phyloP scores from a whole-genome alignment of 2,329 filamentous ascomycete genomes.

The Plectosphaerella cucumerina region DNA sequence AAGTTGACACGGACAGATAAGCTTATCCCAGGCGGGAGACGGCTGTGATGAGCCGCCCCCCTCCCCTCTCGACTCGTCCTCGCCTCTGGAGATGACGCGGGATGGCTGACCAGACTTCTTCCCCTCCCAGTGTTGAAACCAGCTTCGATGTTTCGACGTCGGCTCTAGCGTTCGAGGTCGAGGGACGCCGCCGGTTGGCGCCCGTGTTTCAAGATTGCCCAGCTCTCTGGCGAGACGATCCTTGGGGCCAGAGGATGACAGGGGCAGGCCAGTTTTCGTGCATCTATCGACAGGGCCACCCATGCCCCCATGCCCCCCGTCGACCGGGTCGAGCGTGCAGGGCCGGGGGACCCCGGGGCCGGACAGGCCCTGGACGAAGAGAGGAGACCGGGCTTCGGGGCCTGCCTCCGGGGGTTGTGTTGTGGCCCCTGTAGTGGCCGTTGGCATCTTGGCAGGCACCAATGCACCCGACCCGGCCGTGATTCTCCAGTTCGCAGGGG shows the following conservation, averaged over 20 bases:
- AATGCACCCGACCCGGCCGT: too few species aligned
- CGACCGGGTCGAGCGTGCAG: too few species aligned
- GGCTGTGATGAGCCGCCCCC: too few species aligned
- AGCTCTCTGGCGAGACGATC: not conserved
- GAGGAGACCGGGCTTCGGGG: not conserved
- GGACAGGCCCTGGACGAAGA: not conserved
- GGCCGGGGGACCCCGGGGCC: not conserved
- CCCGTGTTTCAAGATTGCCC: constrained; percentile 1
- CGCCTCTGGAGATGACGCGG: not conserved
- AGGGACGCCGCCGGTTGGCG: not conserved
- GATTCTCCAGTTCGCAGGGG: not conserved
- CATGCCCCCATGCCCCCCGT: not conserved
- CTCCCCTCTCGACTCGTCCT: not conserved
- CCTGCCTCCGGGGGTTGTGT: too few species aligned
- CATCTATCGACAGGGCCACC: constrained; percentile 12
- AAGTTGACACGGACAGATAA: too few species aligned
- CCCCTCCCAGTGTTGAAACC: not conserved
- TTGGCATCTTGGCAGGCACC: not conserved
- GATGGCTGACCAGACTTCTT: not conserved
- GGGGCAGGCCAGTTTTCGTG: constrained; percentile 15
- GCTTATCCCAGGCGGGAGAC: too few species aligned
- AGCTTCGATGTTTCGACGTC: not conserved
- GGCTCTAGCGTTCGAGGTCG: not conserved
- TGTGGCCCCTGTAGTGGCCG: not conserved
- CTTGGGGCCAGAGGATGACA: not conserved